Base-by-base conservation (phyloP, 768 basidiomycete genomes). In the Pleurotus citrinopileatus region DNA sequence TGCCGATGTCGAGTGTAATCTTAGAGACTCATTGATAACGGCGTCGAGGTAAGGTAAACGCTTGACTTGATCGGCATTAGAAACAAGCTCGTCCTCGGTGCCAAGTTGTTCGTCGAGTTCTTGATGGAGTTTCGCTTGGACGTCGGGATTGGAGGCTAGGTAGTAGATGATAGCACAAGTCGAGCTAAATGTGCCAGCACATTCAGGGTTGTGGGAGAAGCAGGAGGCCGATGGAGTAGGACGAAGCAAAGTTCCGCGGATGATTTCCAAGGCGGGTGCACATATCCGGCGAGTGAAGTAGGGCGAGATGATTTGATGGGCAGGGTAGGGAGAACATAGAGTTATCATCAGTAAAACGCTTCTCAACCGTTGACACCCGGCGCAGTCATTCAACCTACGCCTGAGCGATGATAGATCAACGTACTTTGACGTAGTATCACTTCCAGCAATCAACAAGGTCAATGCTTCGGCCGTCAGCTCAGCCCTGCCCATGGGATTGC, bases 341-440 rank as follows among this genome's bases (percentile, higher is more conserved):
- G 15, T 23, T n/a, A 47, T 2, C 23, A 47, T 47, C 45, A 47
- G 45, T 20, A 47, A 13, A 6, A 40, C 38, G 28, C 38, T 27
- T 47, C 45, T 7, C n/a, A 25, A 27, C 22, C 45, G n/a, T 25
- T 4, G 27, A 51, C 32, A 36, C 17, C 48, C 48, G 48, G 48
- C 48, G 48, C 48, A 51, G 48, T 37, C 17, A 25, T 28, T 15
- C n/a, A 37, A 34, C 19, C 0, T 32, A 28, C 45, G 22, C 45
- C 45, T 17, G 27, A 20, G 38, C 17, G 27, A 32, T 19, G 26
- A 3, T 12, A 17, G 34, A 32, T 38, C n/a, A 13, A 64, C 85
- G 56, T 60, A 91, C 90, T 96, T 97, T 42, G 93, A 94, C 0
- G 94, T 96, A 1, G 94, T 97, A 62, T 97, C 94, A 3, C 87